phyloP scores from a whole-genome alignment of 352 stramenopile species.

The Globisporangium megalacanthum region DNA sequence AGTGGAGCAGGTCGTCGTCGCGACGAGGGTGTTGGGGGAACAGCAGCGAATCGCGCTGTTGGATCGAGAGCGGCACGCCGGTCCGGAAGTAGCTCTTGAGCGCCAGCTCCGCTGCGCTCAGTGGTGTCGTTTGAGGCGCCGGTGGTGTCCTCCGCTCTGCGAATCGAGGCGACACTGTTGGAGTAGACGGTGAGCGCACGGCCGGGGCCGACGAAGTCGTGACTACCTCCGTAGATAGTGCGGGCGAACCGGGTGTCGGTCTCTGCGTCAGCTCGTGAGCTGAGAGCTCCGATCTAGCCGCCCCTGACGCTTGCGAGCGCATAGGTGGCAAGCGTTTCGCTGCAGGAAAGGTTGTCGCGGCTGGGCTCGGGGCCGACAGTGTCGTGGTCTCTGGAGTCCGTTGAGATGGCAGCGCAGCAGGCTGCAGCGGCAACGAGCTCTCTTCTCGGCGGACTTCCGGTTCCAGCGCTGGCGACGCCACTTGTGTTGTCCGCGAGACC shows the following conservation, averaged over 20 bases:
- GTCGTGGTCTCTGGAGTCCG: background rate
- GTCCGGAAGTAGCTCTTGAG: slow-evolving; percentile 1
- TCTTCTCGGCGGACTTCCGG: background rate
- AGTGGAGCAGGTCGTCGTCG: background rate
- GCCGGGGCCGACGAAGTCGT: background rate
- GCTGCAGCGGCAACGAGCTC: background rate
- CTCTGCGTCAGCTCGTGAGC: too few species aligned
- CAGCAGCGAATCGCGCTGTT: slow-evolving; percentile 4
- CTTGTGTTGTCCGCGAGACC: background rate
- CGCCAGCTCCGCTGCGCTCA: too few species aligned
- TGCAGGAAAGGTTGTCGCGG: too few species aligned
- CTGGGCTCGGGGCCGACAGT: too few species aligned
- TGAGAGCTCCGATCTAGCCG: too few species aligned
- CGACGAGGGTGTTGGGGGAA: background rate
- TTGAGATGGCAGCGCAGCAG: background rate
- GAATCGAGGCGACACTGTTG: background rate
- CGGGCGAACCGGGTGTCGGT: too few species aligned
- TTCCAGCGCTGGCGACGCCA: background rate
- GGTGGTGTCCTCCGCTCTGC: background rate
- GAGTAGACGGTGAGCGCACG: background rate
- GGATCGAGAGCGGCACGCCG: slow-evolving; percentile 8
- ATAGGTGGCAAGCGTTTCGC: too few species aligned
- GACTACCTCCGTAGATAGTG: too few species aligned
- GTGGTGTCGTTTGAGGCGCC: background rate
- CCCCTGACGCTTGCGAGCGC: too few species aligned